Percentiles rank a stretch among this genome's conserved stretches.
Conservation (phyloP, 306 rosid species). For the Benincasa hispida region DNA sequence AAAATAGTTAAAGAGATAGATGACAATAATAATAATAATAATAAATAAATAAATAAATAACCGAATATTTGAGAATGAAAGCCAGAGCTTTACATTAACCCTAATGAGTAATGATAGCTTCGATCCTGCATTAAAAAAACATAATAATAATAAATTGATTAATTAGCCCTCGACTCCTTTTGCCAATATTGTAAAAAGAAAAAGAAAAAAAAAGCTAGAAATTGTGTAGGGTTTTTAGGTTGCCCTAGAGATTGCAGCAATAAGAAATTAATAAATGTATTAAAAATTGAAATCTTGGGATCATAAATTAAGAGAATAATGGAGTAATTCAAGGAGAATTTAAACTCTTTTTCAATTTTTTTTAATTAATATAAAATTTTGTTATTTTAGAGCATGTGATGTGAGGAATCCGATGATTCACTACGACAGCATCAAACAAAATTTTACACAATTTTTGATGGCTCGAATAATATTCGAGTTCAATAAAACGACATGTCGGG, state of each 20-base stretch:
- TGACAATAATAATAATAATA: background rate
- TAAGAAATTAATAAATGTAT: background rate
- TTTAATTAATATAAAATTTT: background rate
- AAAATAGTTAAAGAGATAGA: background rate
- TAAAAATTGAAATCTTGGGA: constrained; percentile 34
- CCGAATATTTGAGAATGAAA: background rate
- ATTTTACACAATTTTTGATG: constrained; percentile 26
- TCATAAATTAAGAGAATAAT: constrained; percentile 24
- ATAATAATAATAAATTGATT: background rate
- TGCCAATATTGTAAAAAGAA: background rate
- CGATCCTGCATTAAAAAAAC: background rate
- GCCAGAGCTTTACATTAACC: background rate
- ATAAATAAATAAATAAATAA: constrained; percentile 5
- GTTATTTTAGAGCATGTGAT: constrained; percentile 21
- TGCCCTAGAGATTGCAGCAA: background rate
- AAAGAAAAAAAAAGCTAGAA: background rate
- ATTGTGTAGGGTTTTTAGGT: constrained; percentile 7
- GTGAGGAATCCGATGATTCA: constrained; percentile 54
- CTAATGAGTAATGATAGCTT: background rate
- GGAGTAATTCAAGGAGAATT: constrained; percentile 16
- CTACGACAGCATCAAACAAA: constrained; percentile 31
- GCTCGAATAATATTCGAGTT: constrained; percentile 16
- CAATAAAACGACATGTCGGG: constrained; percentile 29
- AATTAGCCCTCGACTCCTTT: background rate
- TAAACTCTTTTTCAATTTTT: background rate